A percentile compares a stretch with the other conserved stretches of the same genome.
Conservation (phyloP, 257 asterid genomes). For the Avicennia marina region DNA sequence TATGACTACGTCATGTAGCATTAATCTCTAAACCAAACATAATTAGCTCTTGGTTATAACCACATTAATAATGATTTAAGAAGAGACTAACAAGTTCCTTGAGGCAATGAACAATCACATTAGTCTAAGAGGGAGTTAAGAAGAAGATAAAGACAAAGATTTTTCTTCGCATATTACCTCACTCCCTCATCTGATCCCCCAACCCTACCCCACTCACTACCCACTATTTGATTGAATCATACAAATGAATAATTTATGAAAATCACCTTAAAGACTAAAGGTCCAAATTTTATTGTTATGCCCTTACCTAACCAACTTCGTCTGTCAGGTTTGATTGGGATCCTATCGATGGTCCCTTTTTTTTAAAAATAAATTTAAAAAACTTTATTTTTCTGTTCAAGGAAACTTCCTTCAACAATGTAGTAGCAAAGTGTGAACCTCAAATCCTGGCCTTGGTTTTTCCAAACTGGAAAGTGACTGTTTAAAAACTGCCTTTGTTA, state of each 20-base stretch:
- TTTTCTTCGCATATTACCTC: constrained; percentile 16
- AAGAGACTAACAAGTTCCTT: background rate
- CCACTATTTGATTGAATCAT: background rate
- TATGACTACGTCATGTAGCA: no score
- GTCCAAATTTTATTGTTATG: background rate
- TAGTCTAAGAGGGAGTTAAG: constrained; percentile 23
- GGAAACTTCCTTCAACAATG: background rate
- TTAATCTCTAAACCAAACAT: no score
- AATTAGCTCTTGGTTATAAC: no score
- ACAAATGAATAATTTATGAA: no score
- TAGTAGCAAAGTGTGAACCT: constrained; percentile 6
- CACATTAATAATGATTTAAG: background rate
- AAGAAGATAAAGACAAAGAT: constrained; percentile 3
- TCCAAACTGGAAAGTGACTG: background rate
- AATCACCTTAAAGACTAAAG: background rate
- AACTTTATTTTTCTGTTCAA: background rate
- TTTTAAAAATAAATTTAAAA: background rate
- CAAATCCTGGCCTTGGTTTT: background rate
- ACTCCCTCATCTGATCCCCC: no score
- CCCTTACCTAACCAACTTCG: background rate
- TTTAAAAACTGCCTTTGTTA: no score
- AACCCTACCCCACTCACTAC: constrained; percentile 19
- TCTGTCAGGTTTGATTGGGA: background rate
- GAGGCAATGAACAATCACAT: constrained; percentile 9
- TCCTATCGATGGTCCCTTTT: background rate